Conservation (phyloP, 2,329 filamentous ascomycete species). For the Bretziella fagacearum region DNA sequence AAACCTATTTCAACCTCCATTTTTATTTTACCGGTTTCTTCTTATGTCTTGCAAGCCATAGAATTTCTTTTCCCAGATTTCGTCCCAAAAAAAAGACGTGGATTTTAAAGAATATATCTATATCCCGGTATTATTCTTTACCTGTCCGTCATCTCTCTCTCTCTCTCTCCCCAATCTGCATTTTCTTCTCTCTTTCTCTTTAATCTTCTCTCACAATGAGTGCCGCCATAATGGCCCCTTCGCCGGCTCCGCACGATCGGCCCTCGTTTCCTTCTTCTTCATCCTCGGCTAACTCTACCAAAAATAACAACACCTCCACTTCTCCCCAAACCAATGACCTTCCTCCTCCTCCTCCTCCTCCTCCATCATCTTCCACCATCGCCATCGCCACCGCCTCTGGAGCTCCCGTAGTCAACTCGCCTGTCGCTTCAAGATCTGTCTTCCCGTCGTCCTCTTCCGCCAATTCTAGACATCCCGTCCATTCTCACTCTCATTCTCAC, state of each 20-base stretch:
- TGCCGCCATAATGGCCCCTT: conserved; percentile 51
- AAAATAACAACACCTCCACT: conserved; percentile 1
- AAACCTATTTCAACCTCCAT: conserved; percentile 5
- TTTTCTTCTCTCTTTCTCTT: background rate
- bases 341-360: conserved; percentile 16
- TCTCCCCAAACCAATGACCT: conserved; percentile 25
- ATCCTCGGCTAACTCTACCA: conserved; percentile 12
- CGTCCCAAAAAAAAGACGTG: background rate
- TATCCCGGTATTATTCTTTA: conserved; percentile 5
- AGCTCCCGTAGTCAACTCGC: conserved; percentile 26
- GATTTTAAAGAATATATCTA: conserved; percentile 3
- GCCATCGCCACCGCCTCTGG: conserved; percentile 15
- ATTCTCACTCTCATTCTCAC: background rate
- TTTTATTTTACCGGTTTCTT: no score
- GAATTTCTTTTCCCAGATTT: background rate
- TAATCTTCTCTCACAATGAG: conserved; percentile 35
- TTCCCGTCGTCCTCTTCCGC: conserved; percentile 36
- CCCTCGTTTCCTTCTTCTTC: conserved; percentile 31
- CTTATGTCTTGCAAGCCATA: background rate
- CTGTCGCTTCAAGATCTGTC: conserved; percentile 30
- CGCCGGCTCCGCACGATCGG: conserved; percentile 49
- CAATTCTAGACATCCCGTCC: conserved; percentile 3
- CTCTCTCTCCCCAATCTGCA: conserved; percentile 1
- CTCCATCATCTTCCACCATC: background rate
- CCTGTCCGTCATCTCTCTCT: background rate